These are phyloP conservation scores for Magnolia sinica DNA, from an alignment of 164 flowering plant genomes.

Conservation along the genomic window DNA sequence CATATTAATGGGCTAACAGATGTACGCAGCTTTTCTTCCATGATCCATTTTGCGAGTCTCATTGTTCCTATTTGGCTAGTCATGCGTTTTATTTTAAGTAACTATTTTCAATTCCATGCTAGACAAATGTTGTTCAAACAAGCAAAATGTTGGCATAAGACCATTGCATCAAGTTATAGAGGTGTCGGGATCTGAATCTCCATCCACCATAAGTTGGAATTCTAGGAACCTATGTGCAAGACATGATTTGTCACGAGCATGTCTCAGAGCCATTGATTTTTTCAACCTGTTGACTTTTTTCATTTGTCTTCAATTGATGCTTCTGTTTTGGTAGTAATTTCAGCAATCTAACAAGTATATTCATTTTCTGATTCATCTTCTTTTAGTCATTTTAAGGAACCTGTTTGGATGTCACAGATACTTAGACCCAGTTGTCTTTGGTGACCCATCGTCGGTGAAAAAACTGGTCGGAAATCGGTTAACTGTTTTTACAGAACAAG, in stretches of 20 bases:
- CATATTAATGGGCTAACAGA: no score
- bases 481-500: slow-evolving; percentile 21
- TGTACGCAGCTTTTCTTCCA: no score
- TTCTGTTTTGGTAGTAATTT: no score
- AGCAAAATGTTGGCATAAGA: slow-evolving; percentile 27
- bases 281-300: no score
- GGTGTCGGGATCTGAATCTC: slow-evolving; percentile 80
- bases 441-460: slow-evolving; percentile 25
- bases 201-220: slow-evolving; percentile 62
- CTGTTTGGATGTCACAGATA: slow-evolving; percentile 8
- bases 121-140: slow-evolving; percentile 41
- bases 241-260: slow-evolving; percentile 85
- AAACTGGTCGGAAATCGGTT: slow-evolving; percentile 19
- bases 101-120: no score
- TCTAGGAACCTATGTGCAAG: slow-evolving; percentile 65
- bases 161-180: slow-evolving; percentile 74
- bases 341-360: no score
- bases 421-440: slow-evolving; percentile 24
- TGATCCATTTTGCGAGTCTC: no score
- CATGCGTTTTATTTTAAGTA: no score
- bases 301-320: no score
- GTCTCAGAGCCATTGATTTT: slow-evolving; percentile 90
- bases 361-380: no score
- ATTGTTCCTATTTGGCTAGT: no score
- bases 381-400: no score